A percentile compares a stretch with the other conserved stretches of the same genome.
Evolutionary conservation across 1,139 yeast species (phyloP).

Genomic region (Yamadazyma kanchanaburiensis): DNA sequence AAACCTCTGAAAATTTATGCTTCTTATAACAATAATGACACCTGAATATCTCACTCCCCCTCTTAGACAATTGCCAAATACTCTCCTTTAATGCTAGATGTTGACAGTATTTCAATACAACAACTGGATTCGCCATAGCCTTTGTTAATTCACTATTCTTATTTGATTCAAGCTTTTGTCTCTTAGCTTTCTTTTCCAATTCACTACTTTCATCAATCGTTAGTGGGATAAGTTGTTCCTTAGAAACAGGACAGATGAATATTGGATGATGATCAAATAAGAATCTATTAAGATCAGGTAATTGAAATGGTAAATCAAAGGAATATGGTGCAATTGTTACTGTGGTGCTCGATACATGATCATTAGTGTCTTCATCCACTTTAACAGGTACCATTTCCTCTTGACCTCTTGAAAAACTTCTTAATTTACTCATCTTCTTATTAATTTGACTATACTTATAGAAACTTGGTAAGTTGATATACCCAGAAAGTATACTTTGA

Average conservation of each 20-base stretch:
- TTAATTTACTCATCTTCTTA: constrained; percentile 24
- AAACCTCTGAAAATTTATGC: constrained; percentile 39
- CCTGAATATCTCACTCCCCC: constrained; percentile 42
- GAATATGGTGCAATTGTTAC: constrained; percentile 18
- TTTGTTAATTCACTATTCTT: constrained; percentile 8
- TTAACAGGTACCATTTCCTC: constrained; percentile 1
- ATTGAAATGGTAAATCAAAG: constrained; percentile 41
- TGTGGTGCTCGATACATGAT: neutral
- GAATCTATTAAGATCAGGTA: constrained; percentile 40
- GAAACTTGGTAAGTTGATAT: constrained; percentile 67
- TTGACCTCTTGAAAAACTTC: constrained; percentile 23
- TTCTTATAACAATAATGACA: constrained; percentile 50
- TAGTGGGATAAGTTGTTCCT: constrained; percentile 61
- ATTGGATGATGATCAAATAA: constrained; percentile 69
- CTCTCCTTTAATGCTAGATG: constrained; percentile 46
- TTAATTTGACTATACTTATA: constrained; percentile 58
- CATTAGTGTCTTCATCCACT: neutral
- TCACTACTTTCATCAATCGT: constrained; percentile 16
- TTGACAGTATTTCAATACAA: constrained; percentile 41
- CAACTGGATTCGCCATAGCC: constrained; percentile 34
- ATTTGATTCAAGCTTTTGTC: constrained; percentile 14
- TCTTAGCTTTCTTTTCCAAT: constrained; percentile 17
- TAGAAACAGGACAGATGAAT: constrained; percentile 87
- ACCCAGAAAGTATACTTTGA: constrained; percentile 66
- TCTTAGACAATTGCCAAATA: constrained; percentile 42